Percentiles rank a stretch among this genome's conserved stretches.
These are phyloP conservation scores for Setaria italica DNA, from an alignment of 202 grass and related monocot genomes.

Conservation along the genomic window DNA sequence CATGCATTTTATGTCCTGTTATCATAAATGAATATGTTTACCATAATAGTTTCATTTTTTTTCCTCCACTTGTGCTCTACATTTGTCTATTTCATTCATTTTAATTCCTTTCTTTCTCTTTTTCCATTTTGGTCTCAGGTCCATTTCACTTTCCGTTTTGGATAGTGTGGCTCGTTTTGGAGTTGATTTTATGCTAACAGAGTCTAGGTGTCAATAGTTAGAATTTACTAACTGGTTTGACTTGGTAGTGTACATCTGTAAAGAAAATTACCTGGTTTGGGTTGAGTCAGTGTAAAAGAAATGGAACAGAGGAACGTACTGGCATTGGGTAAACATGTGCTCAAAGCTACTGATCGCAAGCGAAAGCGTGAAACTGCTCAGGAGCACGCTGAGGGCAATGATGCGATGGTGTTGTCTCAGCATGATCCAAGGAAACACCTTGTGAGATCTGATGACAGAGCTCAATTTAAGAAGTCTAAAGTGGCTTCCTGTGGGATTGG, in stretches of 20 bases:
- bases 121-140: slow-evolving; percentile 49
- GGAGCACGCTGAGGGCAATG: slow-evolving; percentile 34
- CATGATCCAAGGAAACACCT: slow-evolving; percentile 35
- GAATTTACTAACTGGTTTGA: slow-evolving; percentile 35
- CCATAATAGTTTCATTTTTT: slow-evolving; percentile 17
- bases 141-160: slow-evolving; percentile 43
- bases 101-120: slow-evolving; percentile 13
- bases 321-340: slow-evolving; percentile 52
- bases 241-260: slow-evolving; percentile 52
- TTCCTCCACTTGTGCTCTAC: neutral
- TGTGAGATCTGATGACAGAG: slow-evolving; percentile 16
- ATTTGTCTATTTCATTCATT: slow-evolving; percentile 36
- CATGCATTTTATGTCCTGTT: slow-evolving; percentile 18
- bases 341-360: slow-evolving; percentile 45
- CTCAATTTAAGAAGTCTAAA: slow-evolving; percentile 46
- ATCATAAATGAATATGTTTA: slow-evolving; percentile 32
- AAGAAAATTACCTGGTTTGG: slow-evolving; percentile 44
- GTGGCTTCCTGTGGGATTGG: slow-evolving; percentile 36
- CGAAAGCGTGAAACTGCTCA: slow-evolving; percentile 46
- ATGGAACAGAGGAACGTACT: slow-evolving; percentile 66
- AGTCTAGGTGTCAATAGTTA: slow-evolving; percentile 47
- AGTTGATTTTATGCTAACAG: slow-evolving; percentile 47
- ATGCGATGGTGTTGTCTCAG: neutral
- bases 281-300: slow-evolving; percentile 51
- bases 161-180: slow-evolving; percentile 32